Percentiles rank a stretch among this genome's conserved stretches.
Evolutionary conservation across 1,284 basidiomycete genomes (phyloP).

Genomic region (Anthracocystis walkeri): DNA sequence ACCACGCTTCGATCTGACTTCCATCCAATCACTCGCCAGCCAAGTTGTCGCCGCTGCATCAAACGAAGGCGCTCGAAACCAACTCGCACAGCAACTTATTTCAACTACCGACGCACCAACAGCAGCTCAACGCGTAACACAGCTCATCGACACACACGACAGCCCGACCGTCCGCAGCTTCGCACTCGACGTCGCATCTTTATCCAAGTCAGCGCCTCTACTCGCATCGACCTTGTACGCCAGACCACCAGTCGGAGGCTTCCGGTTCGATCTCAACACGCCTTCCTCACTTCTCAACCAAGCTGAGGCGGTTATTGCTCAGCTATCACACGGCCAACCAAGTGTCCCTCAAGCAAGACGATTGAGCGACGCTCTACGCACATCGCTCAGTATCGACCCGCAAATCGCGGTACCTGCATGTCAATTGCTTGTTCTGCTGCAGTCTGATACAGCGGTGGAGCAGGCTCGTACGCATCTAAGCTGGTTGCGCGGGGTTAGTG

Average conservation of each 20-base stretch:
- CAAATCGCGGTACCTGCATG: slow-evolving; percentile 28
- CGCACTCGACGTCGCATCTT: slow-evolving; percentile 2
- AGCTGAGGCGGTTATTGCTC: background rate
- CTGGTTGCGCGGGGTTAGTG: slow-evolving; percentile 21
- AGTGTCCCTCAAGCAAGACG: no score
- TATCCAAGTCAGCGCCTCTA: background rate
- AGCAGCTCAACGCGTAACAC: background rate
- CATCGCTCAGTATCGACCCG: slow-evolving; percentile 6
- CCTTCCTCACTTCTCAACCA: slow-evolving; percentile 4
- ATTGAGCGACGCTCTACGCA: slow-evolving; percentile 7
- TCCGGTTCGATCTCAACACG: slow-evolving; percentile 17
- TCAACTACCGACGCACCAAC: background rate
- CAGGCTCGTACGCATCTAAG: slow-evolving; percentile 11
- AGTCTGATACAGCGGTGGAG: background rate
- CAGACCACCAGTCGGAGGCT: slow-evolving; percentile 28
- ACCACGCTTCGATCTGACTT: slow-evolving; percentile 23
- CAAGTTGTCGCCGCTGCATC: slow-evolving; percentile 8
- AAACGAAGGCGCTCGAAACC: slow-evolving; percentile 2
- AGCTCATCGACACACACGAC: slow-evolving; percentile 41
- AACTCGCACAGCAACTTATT: slow-evolving; percentile 10
- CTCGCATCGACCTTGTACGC: slow-evolving; percentile 28
- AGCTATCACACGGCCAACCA: background rate
- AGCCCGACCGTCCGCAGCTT: slow-evolving; percentile 12
- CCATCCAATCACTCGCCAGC: slow-evolving; percentile 7
- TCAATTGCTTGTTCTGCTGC: slow-evolving; percentile 21